Evolutionary conservation across 306 rosid genomes (phyloP).

Genomic region (Vigna hirtella): DNA sequence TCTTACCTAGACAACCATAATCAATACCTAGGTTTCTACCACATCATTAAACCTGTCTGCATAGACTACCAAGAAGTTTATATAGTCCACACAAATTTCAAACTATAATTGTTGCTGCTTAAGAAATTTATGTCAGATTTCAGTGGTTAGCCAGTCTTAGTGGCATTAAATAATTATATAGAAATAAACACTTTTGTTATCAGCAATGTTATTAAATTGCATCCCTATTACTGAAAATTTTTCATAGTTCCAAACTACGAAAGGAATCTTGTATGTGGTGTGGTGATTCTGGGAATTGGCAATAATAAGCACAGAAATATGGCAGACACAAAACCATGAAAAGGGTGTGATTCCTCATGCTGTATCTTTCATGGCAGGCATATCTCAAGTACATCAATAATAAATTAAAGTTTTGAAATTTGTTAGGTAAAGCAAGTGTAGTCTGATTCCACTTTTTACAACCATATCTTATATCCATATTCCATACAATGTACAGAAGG

Average conservation of each 20-base stretch:
- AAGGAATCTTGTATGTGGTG: constrained; percentile 43
- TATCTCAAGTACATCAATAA: constrained; percentile 37
- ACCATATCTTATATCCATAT: constrained; percentile 49
- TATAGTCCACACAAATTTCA: background rate
- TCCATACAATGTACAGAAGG: constrained; percentile 23
- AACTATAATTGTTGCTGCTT: background rate
- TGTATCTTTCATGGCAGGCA: constrained; percentile 48
- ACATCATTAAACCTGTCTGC: background rate
- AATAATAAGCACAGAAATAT: constrained; percentile 40
- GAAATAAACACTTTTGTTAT: background rate
- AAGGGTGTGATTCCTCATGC: constrained; percentile 44
- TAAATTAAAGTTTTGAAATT: constrained; percentile 33
- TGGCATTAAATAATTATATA: background rate
- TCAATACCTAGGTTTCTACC: background rate
- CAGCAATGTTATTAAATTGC: constrained; percentile 20
- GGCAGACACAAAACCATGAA: constrained; percentile 47
- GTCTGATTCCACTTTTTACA: constrained; percentile 41
- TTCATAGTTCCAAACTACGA: constrained; percentile 31
- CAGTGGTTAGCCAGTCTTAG: background rate
- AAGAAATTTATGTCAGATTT: constrained; percentile 5
- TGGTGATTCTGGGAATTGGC: constrained; percentile 46
- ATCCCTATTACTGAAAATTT: constrained; percentile 26
- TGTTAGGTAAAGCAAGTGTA: constrained; percentile 22
- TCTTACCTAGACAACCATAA: constrained; percentile 20
- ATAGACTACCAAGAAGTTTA: background rate